Conservation (phyloP, 148 eudicot species). For the Vaccinium corymbosum region DNA sequence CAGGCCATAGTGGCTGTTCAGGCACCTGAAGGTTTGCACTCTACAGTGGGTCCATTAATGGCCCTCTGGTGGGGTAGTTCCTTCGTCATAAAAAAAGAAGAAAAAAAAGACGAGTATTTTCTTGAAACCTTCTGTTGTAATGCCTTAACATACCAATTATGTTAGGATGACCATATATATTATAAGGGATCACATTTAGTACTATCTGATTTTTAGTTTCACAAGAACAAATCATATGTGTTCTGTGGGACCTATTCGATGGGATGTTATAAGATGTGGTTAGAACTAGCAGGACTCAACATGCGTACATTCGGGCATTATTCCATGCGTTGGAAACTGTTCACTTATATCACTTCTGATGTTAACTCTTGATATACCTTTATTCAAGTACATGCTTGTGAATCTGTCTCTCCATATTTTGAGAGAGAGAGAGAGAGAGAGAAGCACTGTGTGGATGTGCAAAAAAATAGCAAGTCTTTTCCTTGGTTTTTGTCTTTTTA, state of each 20-base stretch:
- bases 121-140: neutral
- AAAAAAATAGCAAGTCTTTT: neutral
- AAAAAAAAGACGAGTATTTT: neutral
- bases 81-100: too few relatives aligned
- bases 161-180: neutral
- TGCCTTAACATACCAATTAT: neutral
- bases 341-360: neutral
- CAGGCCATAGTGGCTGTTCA: too few relatives aligned
- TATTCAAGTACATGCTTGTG: neutral
- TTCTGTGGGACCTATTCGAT: neutral
- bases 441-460: neutral
- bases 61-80: too few relatives aligned
- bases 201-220: neutral
- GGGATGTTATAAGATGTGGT: neutral
- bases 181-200: neutral
- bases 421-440: neutral
- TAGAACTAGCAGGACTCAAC: neutral
- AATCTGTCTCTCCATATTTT: neutral
- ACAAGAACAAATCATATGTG: neutral
- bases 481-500: neutral
- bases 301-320: neutral
- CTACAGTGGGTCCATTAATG: too few relatives aligned
- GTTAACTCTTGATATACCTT: neutral
- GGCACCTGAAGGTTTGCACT: too few relatives aligned
- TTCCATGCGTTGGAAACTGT: neutral